Evolutionary conservation across 768 basidiomycete genomes (phyloP).

Genomic region (Galerina marginata): DNA sequence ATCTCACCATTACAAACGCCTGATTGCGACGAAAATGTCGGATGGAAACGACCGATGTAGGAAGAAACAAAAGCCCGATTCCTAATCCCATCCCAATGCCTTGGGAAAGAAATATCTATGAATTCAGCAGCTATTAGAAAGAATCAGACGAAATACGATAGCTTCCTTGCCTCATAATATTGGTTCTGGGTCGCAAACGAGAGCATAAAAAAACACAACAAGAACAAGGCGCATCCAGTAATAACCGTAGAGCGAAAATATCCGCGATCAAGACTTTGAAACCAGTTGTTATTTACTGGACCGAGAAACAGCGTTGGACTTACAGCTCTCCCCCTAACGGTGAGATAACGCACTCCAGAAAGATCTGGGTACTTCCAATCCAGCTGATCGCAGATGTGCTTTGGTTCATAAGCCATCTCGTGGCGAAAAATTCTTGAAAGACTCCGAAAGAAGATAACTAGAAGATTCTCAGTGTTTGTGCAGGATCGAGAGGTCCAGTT

Average conservation of each 20-base stretch:
- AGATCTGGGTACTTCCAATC: slow-evolving; percentile 53
- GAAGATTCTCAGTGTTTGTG: background rate
- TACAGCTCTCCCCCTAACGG: slow-evolving; percentile 44
- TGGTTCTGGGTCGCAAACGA: slow-evolving; percentile 3
- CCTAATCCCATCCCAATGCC: slow-evolving; percentile 17
- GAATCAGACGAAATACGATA: too few species aligned
- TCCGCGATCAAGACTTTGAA: slow-evolving; percentile 40
- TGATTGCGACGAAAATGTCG: slow-evolving; percentile 33
- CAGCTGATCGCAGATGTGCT: slow-evolving; percentile 34
- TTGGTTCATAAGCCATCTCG: background rate
- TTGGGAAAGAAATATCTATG: slow-evolving; percentile 14
- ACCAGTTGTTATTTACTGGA: background rate
- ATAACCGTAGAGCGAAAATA: slow-evolving; percentile 38
- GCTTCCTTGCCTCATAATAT: slow-evolving; percentile 8
- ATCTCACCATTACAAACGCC: slow-evolving; percentile 31
- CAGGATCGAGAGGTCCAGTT: background rate
- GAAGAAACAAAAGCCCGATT: slow-evolving; percentile 13
- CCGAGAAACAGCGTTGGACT: background rate
- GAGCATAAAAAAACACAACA: slow-evolving; percentile 19
- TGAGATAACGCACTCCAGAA: slow-evolving; percentile 41
- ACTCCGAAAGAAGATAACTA: slow-evolving; percentile 17
- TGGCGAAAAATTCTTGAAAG: slow-evolving; percentile 15
- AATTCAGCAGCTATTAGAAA: background rate
- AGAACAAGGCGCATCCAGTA: slow-evolving; percentile 21
- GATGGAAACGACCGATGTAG: slow-evolving; percentile 6